Evolutionary conservation across 2,329 filamentous ascomycete genomes (phyloP), one percentile per base, ranked within the genome.

Genomic region (Atkinsonella hypoxylon): DNA sequence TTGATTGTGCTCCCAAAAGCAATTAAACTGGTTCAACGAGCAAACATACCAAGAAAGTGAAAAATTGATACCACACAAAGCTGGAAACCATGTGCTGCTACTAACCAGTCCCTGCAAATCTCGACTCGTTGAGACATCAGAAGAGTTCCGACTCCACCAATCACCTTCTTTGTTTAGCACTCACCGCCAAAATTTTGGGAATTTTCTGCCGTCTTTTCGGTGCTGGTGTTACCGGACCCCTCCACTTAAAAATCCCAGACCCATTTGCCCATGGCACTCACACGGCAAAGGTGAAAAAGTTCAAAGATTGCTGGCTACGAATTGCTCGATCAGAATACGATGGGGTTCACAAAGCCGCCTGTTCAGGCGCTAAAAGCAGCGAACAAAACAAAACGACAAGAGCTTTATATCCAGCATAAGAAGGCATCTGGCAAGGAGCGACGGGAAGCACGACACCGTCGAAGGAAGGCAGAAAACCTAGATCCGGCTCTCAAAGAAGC

Each of bases 381-480:
- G 54, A 95, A 95, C 70, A 96, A 95, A 67, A 70, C 87, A 20
- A 83, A 83, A 63, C 79, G 93, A 55, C 79, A 93, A 64, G 76
- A 84, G 59, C 77, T 91, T 53, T 85, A 89, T 62, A 75, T 95
- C 53, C 82, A 87, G 58, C 78, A 85, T 62, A 97, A 96, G 70
- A 85, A 85, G 63, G 74, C 78, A 43, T 80, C 80, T 57, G 86
- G 89, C 63, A 83, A 82, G 62, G 73, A 82, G 45, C 87, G 85
- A 60, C 82, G 87, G 61, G 86, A 89, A 60, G 78, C 83, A 61
- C 82, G 90, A 55, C 85, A 89, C 64, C 79, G 79, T 46, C 77
- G 88, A 53, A 89, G 88, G 70, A 87, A 85, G 69, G 87, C 90
- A 62, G 93, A 98, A 68, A 79, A 84, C 56, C 87, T 85, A 66